Conservation (phyloP, 148 eudicot genomes). For the Chenopodium suecicum region DNA sequence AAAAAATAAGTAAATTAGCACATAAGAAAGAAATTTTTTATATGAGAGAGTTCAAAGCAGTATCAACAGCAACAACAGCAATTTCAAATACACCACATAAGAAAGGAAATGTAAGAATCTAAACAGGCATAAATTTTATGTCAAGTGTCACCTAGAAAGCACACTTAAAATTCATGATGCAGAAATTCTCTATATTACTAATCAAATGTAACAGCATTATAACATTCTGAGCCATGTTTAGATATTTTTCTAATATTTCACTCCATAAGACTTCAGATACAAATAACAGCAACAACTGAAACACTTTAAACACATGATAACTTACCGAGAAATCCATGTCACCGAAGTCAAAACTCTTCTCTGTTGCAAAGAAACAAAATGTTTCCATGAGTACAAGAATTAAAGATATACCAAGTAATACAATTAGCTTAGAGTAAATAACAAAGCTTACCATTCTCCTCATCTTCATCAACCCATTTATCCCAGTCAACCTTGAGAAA, state of each 20-base stretch:
- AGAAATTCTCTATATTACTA: no score
- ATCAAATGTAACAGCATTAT: no score
- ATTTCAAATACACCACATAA: not conserved
- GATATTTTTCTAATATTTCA: no score
- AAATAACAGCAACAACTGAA: not conserved
- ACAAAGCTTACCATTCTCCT: conserved; percentile 42
- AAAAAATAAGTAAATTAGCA: not conserved
- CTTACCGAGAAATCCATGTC: conserved; percentile 77
- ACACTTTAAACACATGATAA: not conserved
- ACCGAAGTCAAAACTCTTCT: conserved; percentile 36
- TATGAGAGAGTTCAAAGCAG: no score
- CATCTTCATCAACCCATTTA: conserved; percentile 92
- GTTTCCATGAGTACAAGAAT: not conserved
- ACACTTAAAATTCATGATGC: no score
- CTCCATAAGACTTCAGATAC: not conserved
- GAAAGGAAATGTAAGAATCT: not conserved
- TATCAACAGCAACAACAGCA: no score
- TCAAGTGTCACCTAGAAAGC: no score
- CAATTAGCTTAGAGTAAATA: not conserved
- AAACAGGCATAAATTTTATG: not conserved
- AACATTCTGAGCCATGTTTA: not conserved
- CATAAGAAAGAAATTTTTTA: no score
- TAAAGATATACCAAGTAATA: not conserved
- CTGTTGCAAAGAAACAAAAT: conserved; percentile 30
- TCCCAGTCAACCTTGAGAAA: conserved; percentile 88